Percentiles rank a stretch among this genome's conserved stretches.
Evolutionary conservation across 2,329 filamentous ascomycete species (phyloP).

Genomic region (Colletotrichum graminicola): DNA sequence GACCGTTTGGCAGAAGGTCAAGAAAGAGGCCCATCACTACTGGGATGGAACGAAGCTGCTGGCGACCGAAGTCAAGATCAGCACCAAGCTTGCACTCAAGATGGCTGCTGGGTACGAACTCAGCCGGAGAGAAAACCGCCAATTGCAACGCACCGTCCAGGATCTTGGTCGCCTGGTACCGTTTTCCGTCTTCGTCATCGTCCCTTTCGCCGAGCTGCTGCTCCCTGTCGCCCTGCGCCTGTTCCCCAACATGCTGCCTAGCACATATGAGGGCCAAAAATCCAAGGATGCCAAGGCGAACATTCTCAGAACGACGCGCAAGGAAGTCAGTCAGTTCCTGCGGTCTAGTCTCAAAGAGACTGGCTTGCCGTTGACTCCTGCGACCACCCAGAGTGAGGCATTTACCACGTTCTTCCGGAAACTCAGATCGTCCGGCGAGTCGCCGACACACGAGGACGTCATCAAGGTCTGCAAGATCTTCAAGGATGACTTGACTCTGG

Average conservation of each 20-base stretch:
- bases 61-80: conserved; percentile 92
- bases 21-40: conserved; percentile 93
- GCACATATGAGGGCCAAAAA: conserved; percentile 94
- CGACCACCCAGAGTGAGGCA: conserved; percentile 90
- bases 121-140: conserved; percentile 90
- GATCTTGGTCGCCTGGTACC: conserved; percentile 93
- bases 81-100: conserved; percentile 89
- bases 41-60: conserved; percentile 98
- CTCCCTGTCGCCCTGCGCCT: conserved; percentile 91
- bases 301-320: conserved; percentile 84
- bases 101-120: conserved; percentile 99
- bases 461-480: conserved; percentile 99
- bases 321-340: conserved; percentile 93
- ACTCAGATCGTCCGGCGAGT: conserved; percentile 89
- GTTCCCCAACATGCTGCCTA: conserved; percentile 97
- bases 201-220: conserved; percentile 94
- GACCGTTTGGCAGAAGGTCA: conserved; percentile 91
- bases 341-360: conserved; percentile 91
- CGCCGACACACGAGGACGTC: conserved; percentile 88
- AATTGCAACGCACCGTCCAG: conserved; percentile 92
- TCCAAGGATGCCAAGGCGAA: conserved; percentile 90
- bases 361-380: conserved; percentile 87
- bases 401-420: conserved; percentile 98
- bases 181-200: conserved; percentile 96
- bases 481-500: conserved; percentile 95